These are phyloP conservation scores for Saccharomycopsis fermentans DNA, from an alignment of 805 yeast species.

Conservation along the genomic window DNA sequence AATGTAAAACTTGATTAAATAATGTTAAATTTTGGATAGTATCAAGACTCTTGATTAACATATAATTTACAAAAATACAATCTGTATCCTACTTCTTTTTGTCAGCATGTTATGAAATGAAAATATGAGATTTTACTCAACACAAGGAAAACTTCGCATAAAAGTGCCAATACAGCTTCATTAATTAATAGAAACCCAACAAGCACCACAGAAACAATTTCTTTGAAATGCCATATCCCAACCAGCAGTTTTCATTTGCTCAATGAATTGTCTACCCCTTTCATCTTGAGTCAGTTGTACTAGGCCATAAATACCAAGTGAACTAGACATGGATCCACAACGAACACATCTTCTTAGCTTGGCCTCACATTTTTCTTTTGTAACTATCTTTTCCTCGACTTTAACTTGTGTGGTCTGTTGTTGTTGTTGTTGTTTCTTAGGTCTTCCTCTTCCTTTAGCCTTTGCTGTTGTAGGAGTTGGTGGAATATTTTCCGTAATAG, in stretches of 20 bases:
- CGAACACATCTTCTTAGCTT: constrained; percentile 13
- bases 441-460: not conserved
- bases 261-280: not conserved
- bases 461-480: not conserved
- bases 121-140: too few relatives aligned
- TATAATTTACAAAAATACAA: too few relatives aligned
- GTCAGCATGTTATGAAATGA: too few relatives aligned
- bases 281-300: constrained; percentile 1
- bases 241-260: constrained; percentile 1
- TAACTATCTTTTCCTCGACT: not conserved
- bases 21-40: not conserved
- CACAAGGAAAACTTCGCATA: too few relatives aligned
- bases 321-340: constrained; percentile 14
- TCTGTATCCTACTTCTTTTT: too few relatives aligned
- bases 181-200: constrained; percentile 9
- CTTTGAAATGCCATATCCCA: constrained; percentile 17
- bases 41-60: too few relatives aligned
- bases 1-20: too few relatives aligned
- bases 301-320: constrained; percentile 5
- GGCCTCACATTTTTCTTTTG: not conserved
- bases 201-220: constrained; percentile 16
- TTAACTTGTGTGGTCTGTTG: not conserved
- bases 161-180: not conserved
- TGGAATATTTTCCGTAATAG: not conserved
- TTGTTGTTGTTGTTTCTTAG: not conserved